phyloP scores from a whole-genome alignment of 1,139 yeast species.

The Hyphopichia khmerensis region DNA sequence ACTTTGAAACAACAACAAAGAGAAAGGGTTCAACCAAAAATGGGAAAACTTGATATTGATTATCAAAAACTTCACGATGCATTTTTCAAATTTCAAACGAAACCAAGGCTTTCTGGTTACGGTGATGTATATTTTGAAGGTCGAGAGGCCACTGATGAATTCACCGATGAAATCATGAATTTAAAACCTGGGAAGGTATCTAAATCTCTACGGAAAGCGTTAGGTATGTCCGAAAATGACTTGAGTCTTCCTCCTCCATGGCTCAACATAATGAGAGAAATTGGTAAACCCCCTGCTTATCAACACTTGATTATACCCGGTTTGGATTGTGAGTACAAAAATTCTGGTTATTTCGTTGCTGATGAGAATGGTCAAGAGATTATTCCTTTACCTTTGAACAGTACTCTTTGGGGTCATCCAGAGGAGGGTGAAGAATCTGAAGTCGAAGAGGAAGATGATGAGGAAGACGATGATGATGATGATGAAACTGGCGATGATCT shows the following conservation, averaged over 20 bases:
- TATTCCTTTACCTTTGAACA: conserved; percentile 9
- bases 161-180: conserved; percentile 31
- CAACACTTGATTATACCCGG: conserved; percentile 61
- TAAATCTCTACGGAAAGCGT: conserved; percentile 56
- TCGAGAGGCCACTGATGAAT: conserved; percentile 54
- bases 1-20: conserved; percentile 75
- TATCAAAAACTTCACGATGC: conserved; percentile 82
- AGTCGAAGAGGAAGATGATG: conserved; percentile 17
- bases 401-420: conserved; percentile 44
- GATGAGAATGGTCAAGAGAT: conserved; percentile 11
- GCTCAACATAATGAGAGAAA: conserved; percentile 65
- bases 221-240: conserved; percentile 63
- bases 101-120: conserved; percentile 63
- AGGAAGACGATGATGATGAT: conserved; percentile 16
- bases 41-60: conserved; percentile 86
- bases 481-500: conserved; percentile 9
- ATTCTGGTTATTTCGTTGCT: conserved; percentile 30
- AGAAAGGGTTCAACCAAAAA: conserved; percentile 84
- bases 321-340: conserved; percentile 41
- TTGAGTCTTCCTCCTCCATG: conserved; percentile 69
- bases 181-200: conserved; percentile 73
- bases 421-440: conserved; percentile 33
- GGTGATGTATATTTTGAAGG: conserved; percentile 88
- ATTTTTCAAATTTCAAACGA: conserved; percentile 76
- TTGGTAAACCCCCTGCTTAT: conserved; percentile 88